Conservation (phyloP, 176 grass and related monocot genomes). For the Tillandsia leiboldiana region DNA sequence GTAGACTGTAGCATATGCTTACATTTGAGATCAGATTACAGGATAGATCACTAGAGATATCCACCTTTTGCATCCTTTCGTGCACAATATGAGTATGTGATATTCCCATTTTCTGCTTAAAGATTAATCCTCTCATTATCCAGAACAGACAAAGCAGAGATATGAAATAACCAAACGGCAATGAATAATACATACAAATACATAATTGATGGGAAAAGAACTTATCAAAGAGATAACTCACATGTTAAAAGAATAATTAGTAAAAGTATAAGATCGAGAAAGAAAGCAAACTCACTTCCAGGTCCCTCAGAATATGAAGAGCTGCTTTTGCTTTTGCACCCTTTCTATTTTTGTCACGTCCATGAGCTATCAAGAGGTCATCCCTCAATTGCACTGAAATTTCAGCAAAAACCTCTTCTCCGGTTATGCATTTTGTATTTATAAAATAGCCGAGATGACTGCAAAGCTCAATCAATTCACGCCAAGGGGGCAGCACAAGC, state of each 20-base stretch:
- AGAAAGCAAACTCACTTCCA: conserved; percentile 1
- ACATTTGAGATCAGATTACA: conserved; percentile 22
- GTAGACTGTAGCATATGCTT: conserved; percentile 18
- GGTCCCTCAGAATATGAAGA: neutral
- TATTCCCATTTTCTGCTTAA: conserved; percentile 29
- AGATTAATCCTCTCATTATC: conserved; percentile 17
- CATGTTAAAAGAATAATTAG: too few relatives aligned
- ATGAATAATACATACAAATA: neutral
- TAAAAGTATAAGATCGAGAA: neutral
- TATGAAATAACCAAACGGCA: conserved; percentile 13
- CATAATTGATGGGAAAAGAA: neutral
- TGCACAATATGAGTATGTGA: conserved; percentile 28
- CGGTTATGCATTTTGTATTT: neutral
- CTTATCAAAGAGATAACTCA: neutral
- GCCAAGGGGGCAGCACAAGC: neutral
- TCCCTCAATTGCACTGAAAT: neutral
- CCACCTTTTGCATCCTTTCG: conserved; percentile 21
- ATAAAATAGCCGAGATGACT: conserved; percentile 5
- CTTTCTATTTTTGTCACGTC: conserved; percentile 4
- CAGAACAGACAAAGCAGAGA: conserved; percentile 5
- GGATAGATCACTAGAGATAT: conserved; percentile 24
- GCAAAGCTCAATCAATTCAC: conserved; percentile 3
- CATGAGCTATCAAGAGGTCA: neutral
- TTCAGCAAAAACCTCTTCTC: conserved; percentile 3
- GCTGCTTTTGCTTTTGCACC: conserved; percentile 7